Evolutionary conservation across 345 rosid species (phyloP).

Genomic region (Brassica juncea): DNA sequence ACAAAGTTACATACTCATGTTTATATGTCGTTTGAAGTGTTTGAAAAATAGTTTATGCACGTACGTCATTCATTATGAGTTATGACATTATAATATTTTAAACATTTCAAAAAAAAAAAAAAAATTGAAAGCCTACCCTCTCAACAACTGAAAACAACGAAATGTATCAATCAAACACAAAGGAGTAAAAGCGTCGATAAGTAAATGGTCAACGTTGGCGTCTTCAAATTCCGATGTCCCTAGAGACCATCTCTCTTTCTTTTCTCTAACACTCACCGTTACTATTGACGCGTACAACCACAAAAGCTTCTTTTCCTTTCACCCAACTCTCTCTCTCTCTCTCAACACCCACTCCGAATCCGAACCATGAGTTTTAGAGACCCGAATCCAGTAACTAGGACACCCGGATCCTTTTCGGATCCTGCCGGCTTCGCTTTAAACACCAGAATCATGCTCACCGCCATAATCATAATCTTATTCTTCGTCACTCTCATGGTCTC

Average conservation of each 20-base stretch:
- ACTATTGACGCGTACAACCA: slow-evolving; percentile 9
- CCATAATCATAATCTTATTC: slow-evolving; percentile 60
- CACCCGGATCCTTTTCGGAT: slow-evolving; percentile 36
- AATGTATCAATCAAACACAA: not conserved
- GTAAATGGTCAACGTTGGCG: not conserved
- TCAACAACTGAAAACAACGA: not conserved
- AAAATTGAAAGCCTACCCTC: not conserved
- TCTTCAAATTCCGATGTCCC: not conserved
- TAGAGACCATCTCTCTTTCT: not conserved
- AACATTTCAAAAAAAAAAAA: not conserved
- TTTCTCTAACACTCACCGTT: not conserved
- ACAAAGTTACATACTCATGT: no score
- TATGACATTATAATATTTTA: not conserved
- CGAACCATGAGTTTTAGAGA: slow-evolving; percentile 6
- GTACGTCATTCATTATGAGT: no score
- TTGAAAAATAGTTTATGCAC: not conserved
- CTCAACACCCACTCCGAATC: not conserved
- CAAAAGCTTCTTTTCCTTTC: not conserved
- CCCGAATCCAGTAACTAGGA: not conserved
- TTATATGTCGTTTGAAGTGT: no score
- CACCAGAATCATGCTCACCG: slow-evolving; percentile 69
- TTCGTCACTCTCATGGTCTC: slow-evolving; percentile 58
- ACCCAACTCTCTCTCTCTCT: slow-evolving; percentile 7
- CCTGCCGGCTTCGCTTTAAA: slow-evolving; percentile 41
- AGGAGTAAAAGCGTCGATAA: not conserved